Conservation (phyloP, 345 rosid genomes). For the Eucalyptus guilfoylei region DNA sequence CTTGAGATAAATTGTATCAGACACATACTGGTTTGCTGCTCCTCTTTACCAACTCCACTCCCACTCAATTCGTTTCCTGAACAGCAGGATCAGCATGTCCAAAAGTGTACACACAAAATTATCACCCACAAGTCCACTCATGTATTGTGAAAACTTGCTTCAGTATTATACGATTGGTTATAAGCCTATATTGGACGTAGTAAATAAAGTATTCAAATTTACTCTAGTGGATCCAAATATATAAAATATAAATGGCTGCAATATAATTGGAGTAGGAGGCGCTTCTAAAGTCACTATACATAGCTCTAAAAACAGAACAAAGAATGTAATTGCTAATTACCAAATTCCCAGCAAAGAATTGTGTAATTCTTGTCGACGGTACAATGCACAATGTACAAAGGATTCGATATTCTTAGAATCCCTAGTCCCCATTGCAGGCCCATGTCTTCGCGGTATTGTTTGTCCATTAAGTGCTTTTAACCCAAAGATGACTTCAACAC, state of each 20-base stretch:
- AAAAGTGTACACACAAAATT: conserved; percentile 50
- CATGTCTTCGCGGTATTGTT: conserved; percentile 6
- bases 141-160: too few species aligned
- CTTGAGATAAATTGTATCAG: too few species aligned
- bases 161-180: too few species aligned
- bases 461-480: conserved; percentile 60
- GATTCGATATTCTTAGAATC: conserved; percentile 53
- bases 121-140: conserved; percentile 9
- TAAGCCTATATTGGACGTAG: too few species aligned
- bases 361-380: conserved; percentile 25
- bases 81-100: background rate
- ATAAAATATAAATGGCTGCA: background rate
- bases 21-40: too few species aligned
- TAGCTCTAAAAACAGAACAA: background rate
- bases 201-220: too few species aligned
- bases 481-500: conserved; percentile 70
- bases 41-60: too few species aligned
- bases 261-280: background rate
- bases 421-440: conserved; percentile 61
- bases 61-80: too few species aligned
- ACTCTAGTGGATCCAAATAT: too few species aligned
- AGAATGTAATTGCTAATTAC: conserved; percentile 8
- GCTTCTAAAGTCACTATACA: background rate
- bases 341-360: conserved; percentile 81
- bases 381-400: conserved; percentile 29